A percentile compares a stretch with the other conserved stretches of the same genome.
These are phyloP conservation scores for Conringia planisiliqua DNA, from an alignment of 345 rosid genomes.

Conservation along the genomic window DNA sequence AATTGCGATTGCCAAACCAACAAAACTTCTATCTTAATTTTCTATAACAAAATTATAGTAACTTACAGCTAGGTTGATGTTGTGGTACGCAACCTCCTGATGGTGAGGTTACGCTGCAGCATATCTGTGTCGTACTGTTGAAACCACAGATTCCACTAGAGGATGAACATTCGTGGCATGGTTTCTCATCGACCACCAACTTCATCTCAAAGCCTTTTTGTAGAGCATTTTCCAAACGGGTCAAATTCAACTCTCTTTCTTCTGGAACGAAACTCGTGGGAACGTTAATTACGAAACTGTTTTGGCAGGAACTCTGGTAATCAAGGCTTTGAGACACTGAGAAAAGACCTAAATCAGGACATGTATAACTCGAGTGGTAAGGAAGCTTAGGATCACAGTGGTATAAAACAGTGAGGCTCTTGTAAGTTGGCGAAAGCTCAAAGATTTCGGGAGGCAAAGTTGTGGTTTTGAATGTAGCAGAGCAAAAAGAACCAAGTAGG, in stretches of 20 bases:
- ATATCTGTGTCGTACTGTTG: too few species aligned
- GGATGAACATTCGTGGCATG: too few species aligned
- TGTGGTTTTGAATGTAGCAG: neutral
- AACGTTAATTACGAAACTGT: conserved; percentile 2
- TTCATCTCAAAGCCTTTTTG: conserved; percentile 5
- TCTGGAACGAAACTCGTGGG: neutral
- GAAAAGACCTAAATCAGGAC: neutral
- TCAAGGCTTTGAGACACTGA: neutral
- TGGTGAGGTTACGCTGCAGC: too few species aligned
- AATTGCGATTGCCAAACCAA: too few species aligned
- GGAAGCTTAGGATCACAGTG: neutral
- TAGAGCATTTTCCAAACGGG: neutral
- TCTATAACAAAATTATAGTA: too few species aligned
- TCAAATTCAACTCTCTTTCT: neutral
- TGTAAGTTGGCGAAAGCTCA: neutral
- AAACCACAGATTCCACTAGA: too few species aligned
- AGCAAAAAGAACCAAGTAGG: neutral
- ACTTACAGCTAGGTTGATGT: too few species aligned
- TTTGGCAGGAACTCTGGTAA: neutral
- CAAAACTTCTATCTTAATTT: too few species aligned
- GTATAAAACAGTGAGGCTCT: conserved; percentile 3
- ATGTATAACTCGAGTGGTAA: conserved; percentile 5
- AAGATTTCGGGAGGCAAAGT: neutral
- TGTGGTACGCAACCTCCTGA: too few species aligned
- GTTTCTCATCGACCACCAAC: too few species aligned